Evolutionary conservation across 805 yeast species (phyloP).

Genomic region (Yarrowia phangngaensis): DNA sequence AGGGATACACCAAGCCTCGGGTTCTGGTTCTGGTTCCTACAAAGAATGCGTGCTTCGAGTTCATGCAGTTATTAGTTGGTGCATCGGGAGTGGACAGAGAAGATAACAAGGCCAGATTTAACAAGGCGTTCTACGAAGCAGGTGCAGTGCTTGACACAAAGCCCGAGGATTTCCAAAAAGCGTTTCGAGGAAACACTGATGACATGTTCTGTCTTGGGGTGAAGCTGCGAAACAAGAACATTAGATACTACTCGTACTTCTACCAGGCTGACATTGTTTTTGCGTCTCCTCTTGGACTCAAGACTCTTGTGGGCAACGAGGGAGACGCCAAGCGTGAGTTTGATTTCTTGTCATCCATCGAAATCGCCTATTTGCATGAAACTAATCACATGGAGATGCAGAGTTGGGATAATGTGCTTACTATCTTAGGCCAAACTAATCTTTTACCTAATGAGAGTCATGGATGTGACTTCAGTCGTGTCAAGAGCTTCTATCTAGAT

Average conservation of each 20-base stretch:
- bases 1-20: conserved; percentile 93
- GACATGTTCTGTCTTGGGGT: conserved; percentile 91
- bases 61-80: conserved; percentile 58
- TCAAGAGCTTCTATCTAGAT: conserved; percentile 88
- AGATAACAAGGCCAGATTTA: conserved; percentile 76
- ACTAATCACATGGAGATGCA: conserved; percentile 86
- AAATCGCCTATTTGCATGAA: conserved; percentile 72
- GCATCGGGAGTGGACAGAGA: conserved; percentile 68
- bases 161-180: conserved; percentile 76
- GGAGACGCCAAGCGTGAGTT: conserved; percentile 53
- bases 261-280: conserved; percentile 80
- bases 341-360: conserved; percentile 87
- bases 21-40: conserved; percentile 81
- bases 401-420: conserved; percentile 79
- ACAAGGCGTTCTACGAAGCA: conserved; percentile 59
- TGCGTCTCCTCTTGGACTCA: conserved; percentile 88
- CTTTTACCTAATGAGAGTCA: conserved; percentile 73
- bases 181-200: conserved; percentile 83
- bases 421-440: conserved; percentile 66
- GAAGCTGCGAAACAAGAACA: conserved; percentile 81
- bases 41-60: conserved; percentile 66
- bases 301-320: conserved; percentile 68
- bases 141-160: conserved; percentile 51
- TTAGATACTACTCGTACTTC: conserved; percentile 79
- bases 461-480: conserved; percentile 84